Conservation (phyloP, 371 early-diverging fungal genomes). For the Syncephalastrum racemosum region DNA sequence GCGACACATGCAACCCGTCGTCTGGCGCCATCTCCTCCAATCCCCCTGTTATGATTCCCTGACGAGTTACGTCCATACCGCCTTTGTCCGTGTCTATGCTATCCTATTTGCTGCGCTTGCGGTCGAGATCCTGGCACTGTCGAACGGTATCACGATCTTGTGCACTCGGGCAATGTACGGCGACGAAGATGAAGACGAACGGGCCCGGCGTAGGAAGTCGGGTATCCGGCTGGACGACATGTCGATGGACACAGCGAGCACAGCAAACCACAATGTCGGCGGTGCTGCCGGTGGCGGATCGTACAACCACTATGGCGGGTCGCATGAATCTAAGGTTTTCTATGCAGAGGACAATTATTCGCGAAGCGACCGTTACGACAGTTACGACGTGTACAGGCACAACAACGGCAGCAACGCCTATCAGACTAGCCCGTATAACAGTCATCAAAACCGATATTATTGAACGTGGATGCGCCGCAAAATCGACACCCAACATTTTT, state of each 20-base stretch:
- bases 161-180: constrained; percentile 29
- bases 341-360: constrained; percentile 10
- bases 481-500: neutral
- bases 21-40: constrained; percentile 12
- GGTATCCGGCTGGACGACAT: constrained; percentile 48
- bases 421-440: neutral
- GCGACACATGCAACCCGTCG: constrained; percentile 23
- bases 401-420: constrained; percentile 10
- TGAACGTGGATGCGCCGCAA: no score
- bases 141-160: constrained; percentile 42
- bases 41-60: constrained; percentile 33
- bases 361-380: constrained; percentile 9
- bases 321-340: constrained; percentile 6
- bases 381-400: constrained; percentile 15
- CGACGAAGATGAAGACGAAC: constrained; percentile 41
- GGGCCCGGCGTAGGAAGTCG: constrained; percentile 46
- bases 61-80: constrained; percentile 20
- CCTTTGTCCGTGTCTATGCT: constrained; percentile 37
- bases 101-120: constrained; percentile 43
- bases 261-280: constrained; percentile 6
- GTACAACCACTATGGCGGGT: constrained; percentile 18
- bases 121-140: constrained; percentile 39
- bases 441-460: no score
- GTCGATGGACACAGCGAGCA: constrained; percentile 40
- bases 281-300: constrained; percentile 8